These are phyloP conservation scores for Aspergillus leporis DNA, from an alignment of 495 filamentous ascomycete species.

Conservation along the genomic window DNA sequence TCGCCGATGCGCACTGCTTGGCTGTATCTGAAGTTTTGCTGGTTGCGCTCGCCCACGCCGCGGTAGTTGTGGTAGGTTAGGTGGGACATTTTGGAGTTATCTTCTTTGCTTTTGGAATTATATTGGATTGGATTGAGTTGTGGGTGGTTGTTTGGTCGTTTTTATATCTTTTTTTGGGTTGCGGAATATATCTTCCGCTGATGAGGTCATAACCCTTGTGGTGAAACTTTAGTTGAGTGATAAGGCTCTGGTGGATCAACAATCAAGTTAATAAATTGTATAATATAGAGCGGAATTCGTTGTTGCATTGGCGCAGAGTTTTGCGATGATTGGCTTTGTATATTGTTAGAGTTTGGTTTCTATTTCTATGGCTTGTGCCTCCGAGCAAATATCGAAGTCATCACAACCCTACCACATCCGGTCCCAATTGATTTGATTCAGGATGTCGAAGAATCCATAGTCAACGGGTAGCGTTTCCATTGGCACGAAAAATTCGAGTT, in stretches of 20 bases:
- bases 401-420: background rate
- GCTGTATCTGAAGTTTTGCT: constrained; percentile 44
- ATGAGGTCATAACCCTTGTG: background rate
- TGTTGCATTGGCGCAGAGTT: background rate
- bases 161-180: background rate
- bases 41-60: constrained; percentile 38
- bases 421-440: constrained; percentile 11
- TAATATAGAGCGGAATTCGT: too few species aligned
- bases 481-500: background rate
- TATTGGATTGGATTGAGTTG: background rate
- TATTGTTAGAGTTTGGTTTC: background rate
- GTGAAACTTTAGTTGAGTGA: background rate
- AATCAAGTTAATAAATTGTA: too few species aligned
- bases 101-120: background rate
- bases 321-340: background rate
- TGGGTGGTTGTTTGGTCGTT: background rate
- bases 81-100: constrained; percentile 38
- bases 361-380: background rate
- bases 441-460: constrained; percentile 13
- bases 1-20: constrained; percentile 57
- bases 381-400: background rate
- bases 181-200: constrained; percentile 9
- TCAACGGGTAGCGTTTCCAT: constrained; percentile 6
- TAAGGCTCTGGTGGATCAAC: background rate
- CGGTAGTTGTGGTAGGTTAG: constrained; percentile 46